Base-by-base conservation (phyloP, 768 basidiomycete species). In the Tylopilus sp. region DNA sequence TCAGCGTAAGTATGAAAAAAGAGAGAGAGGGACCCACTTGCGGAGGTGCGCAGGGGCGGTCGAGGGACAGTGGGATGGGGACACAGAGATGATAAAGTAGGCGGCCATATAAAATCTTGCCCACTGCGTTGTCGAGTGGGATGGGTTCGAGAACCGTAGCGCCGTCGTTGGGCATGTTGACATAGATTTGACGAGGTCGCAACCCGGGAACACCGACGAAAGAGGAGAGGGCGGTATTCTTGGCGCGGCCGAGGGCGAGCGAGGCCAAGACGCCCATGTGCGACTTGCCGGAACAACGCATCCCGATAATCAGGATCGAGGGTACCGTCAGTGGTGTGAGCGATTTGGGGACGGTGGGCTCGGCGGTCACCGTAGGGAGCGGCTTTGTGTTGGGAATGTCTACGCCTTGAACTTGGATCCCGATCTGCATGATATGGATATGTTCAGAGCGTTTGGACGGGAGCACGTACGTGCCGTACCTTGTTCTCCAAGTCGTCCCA, bases 401-500 rank as follows among this genome's bases (percentile, higher is more conserved):
- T 36, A 92, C 84, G 19, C 96, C 97, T 63, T 87, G 83, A 28
- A 93, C 87, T 44, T 83, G 77, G 54, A 98, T 79, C 12, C 96
- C 96, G 48, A 98, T 93, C 93, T 96, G 60, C 37, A 33, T 3
- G 31, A 25, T 19, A 26, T 6, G n/a, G 37, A n/a, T n/a, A n/a
- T n/a, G n/a, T n/a, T 60, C 14, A 52, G 52, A 6, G 5, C 29
- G 2, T 16, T 42, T 14, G 13, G 21, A 29, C 2, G 43, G 43
- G 13, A 16, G 13, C 6, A 22, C 28, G 6, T 11, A n/a, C 37
- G 33, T 16, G 19, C 40, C 75, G 3, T 46, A 90, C 92, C 83
- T 97, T 97, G 75, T 92, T 94, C 67, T 91, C 83, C 24, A 99
- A 77, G 70, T 98, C 97, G 66, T 98, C 97, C 95, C 96, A 99